These are phyloP conservation scores for Diutina neorugosa DNA, from an alignment of 1,139 yeast genomes.

Conservation along the genomic window DNA sequence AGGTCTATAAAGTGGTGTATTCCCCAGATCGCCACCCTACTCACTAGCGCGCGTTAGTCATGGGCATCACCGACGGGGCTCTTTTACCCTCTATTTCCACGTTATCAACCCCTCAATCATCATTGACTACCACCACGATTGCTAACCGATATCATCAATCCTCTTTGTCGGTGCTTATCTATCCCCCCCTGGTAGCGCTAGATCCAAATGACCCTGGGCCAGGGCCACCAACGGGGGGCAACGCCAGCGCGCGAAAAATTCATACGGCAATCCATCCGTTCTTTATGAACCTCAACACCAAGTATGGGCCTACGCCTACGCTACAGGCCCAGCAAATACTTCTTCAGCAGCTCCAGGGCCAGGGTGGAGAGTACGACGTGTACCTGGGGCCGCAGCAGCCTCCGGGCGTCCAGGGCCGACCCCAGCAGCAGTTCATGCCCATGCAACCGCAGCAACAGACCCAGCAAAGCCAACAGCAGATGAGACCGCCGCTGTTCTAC, in stretches of 20 bases:
- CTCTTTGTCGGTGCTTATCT: not conserved
- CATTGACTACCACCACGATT: too few relatives aligned
- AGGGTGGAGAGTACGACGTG: conserved; percentile 9
- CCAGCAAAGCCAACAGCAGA: conserved; percentile 7
- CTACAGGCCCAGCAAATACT: conserved; percentile 34
- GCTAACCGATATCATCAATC: too few relatives aligned
- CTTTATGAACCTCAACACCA: conserved; percentile 5
- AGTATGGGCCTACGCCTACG: conserved; percentile 7
- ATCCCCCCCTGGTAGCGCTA: not conserved
- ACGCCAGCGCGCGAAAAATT: not conserved
- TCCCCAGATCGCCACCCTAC: too few relatives aligned
- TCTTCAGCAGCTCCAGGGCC: conserved; percentile 18
- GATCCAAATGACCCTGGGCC: not conserved
- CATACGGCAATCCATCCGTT: not conserved
- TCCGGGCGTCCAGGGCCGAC: conserved; percentile 15
- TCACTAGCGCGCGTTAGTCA: too few relatives aligned
- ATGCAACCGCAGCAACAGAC: conserved; percentile 11
- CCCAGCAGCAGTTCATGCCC: conserved; percentile 17
- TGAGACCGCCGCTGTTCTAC: conserved; percentile 7
- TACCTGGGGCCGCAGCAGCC: conserved; percentile 5
- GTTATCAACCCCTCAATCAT: too few relatives aligned
- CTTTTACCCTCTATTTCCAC: too few relatives aligned
- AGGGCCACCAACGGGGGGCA: not conserved
- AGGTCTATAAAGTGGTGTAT: too few relatives aligned
- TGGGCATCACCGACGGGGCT: too few relatives aligned